Conservation (phyloP, 306 rosid species). For the Abrus pulchellus region DNA sequence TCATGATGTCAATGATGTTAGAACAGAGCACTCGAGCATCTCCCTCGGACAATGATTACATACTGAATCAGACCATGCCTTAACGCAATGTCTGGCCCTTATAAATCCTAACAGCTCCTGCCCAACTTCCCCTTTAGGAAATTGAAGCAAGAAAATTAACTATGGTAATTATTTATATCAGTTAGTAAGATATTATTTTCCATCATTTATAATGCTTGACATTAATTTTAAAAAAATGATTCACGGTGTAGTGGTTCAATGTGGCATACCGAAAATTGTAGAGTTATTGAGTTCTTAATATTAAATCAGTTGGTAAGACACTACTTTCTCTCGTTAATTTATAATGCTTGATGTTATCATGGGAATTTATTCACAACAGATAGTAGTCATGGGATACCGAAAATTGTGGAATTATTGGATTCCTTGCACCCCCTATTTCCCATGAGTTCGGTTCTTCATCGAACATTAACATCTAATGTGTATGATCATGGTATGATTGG, state of each 20-base stretch:
- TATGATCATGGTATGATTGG: constrained; percentile 4
- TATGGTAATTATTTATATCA: not conserved
- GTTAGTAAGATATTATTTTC: constrained; percentile 15
- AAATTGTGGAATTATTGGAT: constrained; percentile 43
- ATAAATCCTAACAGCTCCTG: not conserved
- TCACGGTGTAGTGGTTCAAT: constrained; percentile 15
- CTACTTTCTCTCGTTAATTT: too few relatives aligned
- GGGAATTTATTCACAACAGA: too few relatives aligned
- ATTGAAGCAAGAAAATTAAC: constrained; percentile 19
- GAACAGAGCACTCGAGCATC: constrained; percentile 29
- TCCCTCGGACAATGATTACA: constrained; percentile 20
- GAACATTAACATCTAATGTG: constrained; percentile 13
- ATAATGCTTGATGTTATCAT: too few relatives aligned
- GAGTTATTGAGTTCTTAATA: constrained; percentile 26
- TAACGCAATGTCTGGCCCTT: not conserved
- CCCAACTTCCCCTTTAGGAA: constrained; percentile 15
- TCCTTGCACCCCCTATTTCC: constrained; percentile 17
- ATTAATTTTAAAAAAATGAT: not conserved
- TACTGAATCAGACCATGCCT: not conserved
- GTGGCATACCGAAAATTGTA: constrained; percentile 29
- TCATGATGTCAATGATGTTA: constrained; percentile 33
- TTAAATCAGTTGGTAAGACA: too few relatives aligned
- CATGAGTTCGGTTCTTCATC: constrained; percentile 41
- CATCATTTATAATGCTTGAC: not conserved
- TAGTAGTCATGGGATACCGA: not conserved